Conservation (phyloP, 108 stramenopile species). For the Skeletonema tropicum region DNA sequence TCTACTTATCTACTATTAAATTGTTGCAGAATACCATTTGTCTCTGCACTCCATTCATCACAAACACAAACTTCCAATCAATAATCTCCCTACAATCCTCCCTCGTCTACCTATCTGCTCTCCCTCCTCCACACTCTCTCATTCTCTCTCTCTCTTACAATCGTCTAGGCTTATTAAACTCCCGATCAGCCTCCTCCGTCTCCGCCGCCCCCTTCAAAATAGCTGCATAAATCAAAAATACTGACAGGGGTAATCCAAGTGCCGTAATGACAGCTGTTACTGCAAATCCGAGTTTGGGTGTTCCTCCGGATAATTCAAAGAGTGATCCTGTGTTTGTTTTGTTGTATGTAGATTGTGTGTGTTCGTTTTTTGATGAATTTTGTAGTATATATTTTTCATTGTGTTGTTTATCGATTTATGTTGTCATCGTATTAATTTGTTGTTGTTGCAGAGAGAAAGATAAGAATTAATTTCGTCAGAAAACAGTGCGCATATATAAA, state of each 20-base stretch:
- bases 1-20: too few relatives aligned
- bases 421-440: neutral
- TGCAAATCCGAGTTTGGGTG: conserved; percentile 54
- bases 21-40: too few relatives aligned
- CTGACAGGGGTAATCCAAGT: conserved; percentile 57
- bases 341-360: too few relatives aligned
- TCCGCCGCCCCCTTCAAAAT: conserved; percentile 77
- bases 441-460: neutral
- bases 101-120: too few relatives aligned
- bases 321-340: conserved; percentile 52
- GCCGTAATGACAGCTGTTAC: conserved; percentile 58
- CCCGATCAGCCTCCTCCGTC: conserved; percentile 82
- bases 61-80: too few relatives aligned
- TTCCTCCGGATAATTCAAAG: conserved; percentile 66
- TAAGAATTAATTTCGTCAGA: conserved; percentile 4
- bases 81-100: too few relatives aligned
- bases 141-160: neutral
- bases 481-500: neutral
- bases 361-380: neutral
- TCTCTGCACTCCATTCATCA: too few relatives aligned
- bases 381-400: neutral
- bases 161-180: conserved; percentile 39
- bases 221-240: conserved; percentile 80
- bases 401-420: neutral
- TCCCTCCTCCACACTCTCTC: too few relatives aligned